These are phyloP conservation scores for Monosporascus sp. DNA, from an alignment of 2,329 filamentous ascomycete genomes.

Conservation along the genomic window DNA sequence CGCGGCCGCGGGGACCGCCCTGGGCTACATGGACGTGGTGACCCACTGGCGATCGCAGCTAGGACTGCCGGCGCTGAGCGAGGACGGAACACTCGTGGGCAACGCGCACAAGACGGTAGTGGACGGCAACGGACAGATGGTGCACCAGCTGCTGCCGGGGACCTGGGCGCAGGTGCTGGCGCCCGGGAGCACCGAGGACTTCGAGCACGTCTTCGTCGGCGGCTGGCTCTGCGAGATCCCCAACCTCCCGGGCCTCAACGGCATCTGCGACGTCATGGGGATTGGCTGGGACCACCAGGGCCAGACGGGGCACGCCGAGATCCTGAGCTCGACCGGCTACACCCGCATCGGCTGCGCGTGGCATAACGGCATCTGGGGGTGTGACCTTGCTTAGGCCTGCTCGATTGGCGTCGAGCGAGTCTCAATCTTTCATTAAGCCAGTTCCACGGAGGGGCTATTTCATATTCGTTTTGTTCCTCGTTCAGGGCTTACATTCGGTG, in stretches of 20 bases:
- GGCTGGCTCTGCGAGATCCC: slow-evolving; percentile 1
- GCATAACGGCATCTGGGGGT: not conserved
- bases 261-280: not conserved
- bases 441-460: not conserved
- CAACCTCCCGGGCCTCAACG: not conserved
- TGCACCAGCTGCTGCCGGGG: not conserved
- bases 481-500: no score
- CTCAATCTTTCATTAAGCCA: no score
- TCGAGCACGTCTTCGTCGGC: not conserved
- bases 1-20: not conserved
- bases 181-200: not conserved
- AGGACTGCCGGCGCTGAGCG: not conserved
- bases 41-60: not conserved
- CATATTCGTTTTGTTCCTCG: not conserved
- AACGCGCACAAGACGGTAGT: not conserved
- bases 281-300: not conserved
- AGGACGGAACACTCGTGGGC: not conserved
- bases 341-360: not conserved
- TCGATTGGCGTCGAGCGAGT: not conserved
- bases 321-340: not conserved
- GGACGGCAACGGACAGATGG: not conserved
- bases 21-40: not conserved
- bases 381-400: not conserved
- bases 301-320: not conserved
- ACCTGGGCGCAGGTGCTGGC: not conserved